Evolutionary conservation across 352 stramenopile species (phyloP), one percentile per base, ranked within the genome.

Genomic region (Pelagophyceae sp.): DNA sequence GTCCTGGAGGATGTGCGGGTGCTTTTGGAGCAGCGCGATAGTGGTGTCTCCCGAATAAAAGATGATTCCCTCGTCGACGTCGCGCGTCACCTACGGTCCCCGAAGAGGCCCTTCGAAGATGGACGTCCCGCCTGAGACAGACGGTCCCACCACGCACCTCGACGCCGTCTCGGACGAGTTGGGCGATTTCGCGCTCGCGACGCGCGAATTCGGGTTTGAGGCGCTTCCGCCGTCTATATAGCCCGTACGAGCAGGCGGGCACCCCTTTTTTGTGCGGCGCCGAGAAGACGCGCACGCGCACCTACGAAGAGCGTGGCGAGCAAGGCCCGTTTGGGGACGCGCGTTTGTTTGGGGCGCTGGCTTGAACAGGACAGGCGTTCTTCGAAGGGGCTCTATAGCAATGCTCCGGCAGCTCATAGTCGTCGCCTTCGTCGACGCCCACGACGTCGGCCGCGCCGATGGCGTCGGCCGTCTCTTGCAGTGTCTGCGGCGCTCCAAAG

Each of bases 21-120:
- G 82, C 54, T 80, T 33, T 38, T 77, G 54, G 19, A 87, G 77
- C 17, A 87, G 65, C n/a, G 78, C 76, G 54, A 87, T 87, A 67
- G 79, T 83, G 5, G 83, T 87, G 54, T 87, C 83, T 1, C 83
- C 83, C 20, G 81, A 84, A 70, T 85, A 87, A 67, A 85, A 87
- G 27, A 87, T 35, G 19, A 87, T 45, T 17, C 83, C 83, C 69
- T 87, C 79, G 29, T 84, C 71, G 72, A 83, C 85, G 40, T 35
- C 76, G 74, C 85, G 80, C 2, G 80, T 85, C 37, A 87, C 83
- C n/a, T n/a, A n/a, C n/a, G n/a, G n/a, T n/a, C n/a, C n/a, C n/a
- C n/a, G n/a, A n/a, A n/a, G n/a, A n/a, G n/a, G n/a, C n/a, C n/a
- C n/a, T n/a, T n/a, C n/a, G n/a, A n/a, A n/a, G n/a, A n/a, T n/a